Evolutionary conservation across 345 rosid genomes (phyloP), one percentile per base, ranked within the genome.

Genomic region (Camelina sativa): DNA sequence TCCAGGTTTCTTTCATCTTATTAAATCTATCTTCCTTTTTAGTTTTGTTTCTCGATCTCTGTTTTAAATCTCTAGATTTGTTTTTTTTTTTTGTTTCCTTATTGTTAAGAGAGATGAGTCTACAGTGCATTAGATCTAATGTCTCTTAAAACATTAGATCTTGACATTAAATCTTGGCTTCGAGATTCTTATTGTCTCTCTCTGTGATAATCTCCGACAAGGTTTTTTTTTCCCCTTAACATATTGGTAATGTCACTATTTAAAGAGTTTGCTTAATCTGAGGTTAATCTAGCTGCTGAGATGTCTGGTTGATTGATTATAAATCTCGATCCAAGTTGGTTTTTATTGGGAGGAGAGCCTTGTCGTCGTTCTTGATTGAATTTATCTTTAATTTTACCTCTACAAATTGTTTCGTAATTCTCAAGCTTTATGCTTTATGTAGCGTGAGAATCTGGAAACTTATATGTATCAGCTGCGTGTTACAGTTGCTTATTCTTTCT

Each of bases 371-470:
- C 65, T 35, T n/a, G 2, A 60, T 56, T 50, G 8, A 59, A n/a
- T 62, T 62, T 32, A 34, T 62, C 35, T 62, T 1, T 4, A 54
- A 34, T 61, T 53, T 35, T 71, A 38, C 12, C 6, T 63, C 7
- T 54, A 25, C 23, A 28, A 37, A 4, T 38, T 48, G 48, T 59
- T 40, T 65, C 35, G 69, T 78, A 32, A 52, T 20, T 72, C 8
- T 57, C 61, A 71, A 57, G 68, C 40, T 76, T 76, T 55, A 7
- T 32, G 35, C 60, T 69, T 58, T 40, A 72, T 78, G 63, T 32
- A 72, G 58, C 80, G 74, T 78, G 54, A 67, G 74, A 67, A 78
- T 72, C 73, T 78, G 77, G 81, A 25, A 71, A 59, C 67, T 60
- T 72, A 15, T 5, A 7, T 51, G 30, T 72, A 22, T 58, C 40